Evolutionary conservation across 768 basidiomycete genomes (phyloP), one percentile per base, ranked within the genome.

Genomic region (Tylopilus sp.): DNA sequence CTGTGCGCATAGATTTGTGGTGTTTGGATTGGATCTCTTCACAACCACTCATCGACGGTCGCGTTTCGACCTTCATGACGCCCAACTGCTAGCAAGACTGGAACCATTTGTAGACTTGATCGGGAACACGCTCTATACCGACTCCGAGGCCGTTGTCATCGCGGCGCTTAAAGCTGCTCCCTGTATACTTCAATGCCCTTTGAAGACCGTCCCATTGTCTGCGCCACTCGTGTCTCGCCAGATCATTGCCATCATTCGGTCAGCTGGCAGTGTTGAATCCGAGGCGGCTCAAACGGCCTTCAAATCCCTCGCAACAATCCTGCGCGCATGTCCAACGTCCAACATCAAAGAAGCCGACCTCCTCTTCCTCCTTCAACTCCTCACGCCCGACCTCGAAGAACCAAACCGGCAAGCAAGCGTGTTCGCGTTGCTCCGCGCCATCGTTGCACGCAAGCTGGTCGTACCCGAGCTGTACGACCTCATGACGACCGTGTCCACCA

Each of bases 381-480:
- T 98, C 33, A 69, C 82, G 0, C 95, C 95, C 0, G 95, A 98
- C 64, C 71, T 99, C 9, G 95, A 98, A 67, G 95, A 98, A 30
- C 83, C 88, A 0, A 76, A 76, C 12, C 83, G 92, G 6, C 97
- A 99, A 69, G 81, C 79, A 4, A 79, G 91, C 9, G 87, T 91
- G 8, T 98, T 99, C 67, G 73, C 88, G 1, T 80, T 98, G 59
- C 80, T 99, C 15, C 86, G 92, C 10, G 88, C 94, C 22, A 92
- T 98, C 58, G 85, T 98, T 15, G 79, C 86, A 6, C 83, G 95
- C 28, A 91, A 90, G 64, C 89, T 98, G 56, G 85, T 98, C 28
- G 91, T 95, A 0, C 91, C 91, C 0, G 97, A 98, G 69, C 87
- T 99, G 45, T 99, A 99, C 71, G 95, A 98, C 67, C 71, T 95